Percentiles rank a stretch among this genome's conserved stretches.
These are phyloP conservation scores for Petrea volubilis DNA, from an alignment of 257 asterid genomes.

Conservation along the genomic window DNA sequence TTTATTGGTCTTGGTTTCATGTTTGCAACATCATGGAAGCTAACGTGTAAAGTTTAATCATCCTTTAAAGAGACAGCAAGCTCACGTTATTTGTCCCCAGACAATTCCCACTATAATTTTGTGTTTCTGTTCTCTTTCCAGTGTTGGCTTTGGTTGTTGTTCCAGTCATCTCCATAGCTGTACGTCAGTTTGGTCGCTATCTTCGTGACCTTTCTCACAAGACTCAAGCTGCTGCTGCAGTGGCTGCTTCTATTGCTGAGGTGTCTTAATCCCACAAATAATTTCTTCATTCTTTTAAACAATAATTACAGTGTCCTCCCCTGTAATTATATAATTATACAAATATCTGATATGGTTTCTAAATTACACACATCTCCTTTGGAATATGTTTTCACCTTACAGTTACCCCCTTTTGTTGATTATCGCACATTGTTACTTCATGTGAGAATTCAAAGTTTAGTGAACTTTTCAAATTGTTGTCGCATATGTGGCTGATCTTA, in stretches of 20 bases:
- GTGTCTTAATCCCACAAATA: too few relatives aligned
- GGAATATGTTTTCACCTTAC: too few relatives aligned
- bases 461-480: too few relatives aligned
- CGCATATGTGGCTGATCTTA: too few relatives aligned
- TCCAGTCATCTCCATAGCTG: conserved; percentile 67
- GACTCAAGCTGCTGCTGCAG: conserved; percentile 93
- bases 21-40: conserved; percentile 84
- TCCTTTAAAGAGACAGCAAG: neutral
- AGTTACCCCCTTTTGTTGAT: neutral
- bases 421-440: too few relatives aligned
- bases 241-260: conserved; percentile 90
- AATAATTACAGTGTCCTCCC: too few relatives aligned
- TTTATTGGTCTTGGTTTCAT: conserved; percentile 83
- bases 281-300: too few relatives aligned
- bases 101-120: neutral
- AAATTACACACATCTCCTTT: too few relatives aligned
- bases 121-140: conserved; percentile 26
- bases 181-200: conserved; percentile 74
- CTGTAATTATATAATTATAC: too few relatives aligned
- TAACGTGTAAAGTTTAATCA: conserved; percentile 42
- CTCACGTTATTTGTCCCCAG: neutral
- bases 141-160: conserved; percentile 89
- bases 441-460: too few relatives aligned
- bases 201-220: conserved; percentile 82
- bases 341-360: too few relatives aligned